A percentile compares a stretch with the other conserved stretches of the same genome.
These are phyloP conservation scores for Lavandula angustifolia DNA, from an alignment of 257 asterid genomes.

Conservation along the genomic window DNA sequence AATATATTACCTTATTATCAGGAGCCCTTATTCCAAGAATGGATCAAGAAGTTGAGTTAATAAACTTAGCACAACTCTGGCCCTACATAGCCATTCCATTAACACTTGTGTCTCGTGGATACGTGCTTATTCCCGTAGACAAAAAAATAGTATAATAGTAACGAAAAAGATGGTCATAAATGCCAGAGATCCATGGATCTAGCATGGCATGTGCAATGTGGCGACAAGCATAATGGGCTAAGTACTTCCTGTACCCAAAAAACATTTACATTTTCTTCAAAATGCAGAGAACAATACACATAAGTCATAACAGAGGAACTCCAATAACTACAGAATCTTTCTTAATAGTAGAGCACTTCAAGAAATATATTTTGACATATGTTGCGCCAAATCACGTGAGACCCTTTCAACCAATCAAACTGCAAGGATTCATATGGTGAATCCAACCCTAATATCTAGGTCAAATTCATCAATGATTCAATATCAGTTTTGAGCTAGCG, in stretches of 20 bases:
- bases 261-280: not conserved
- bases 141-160: not conserved
- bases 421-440: too few species aligned
- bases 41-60: conserved; percentile 15
- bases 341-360: not conserved
- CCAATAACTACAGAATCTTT: conserved; percentile 12
- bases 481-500: not conserved
- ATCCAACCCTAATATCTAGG: not conserved
- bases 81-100: conserved; percentile 29
- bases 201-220: conserved; percentile 49
- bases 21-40: conserved; percentile 22
- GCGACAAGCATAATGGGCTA: conserved; percentile 32
- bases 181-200: conserved; percentile 57
- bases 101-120: conserved; percentile 21
- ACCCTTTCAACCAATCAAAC: too few species aligned
- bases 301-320: not conserved
- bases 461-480: conserved; percentile 1
- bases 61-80: conserved; percentile 29
- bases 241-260: conserved; percentile 3
- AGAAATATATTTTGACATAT: not conserved
- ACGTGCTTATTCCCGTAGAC: not conserved
- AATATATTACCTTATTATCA: conserved; percentile 11
- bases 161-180: conserved; percentile 14
- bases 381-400: too few species aligned
- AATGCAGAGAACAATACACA: not conserved